Percentiles rank a stretch among this genome's conserved stretches.
These are phyloP conservation scores for Cornus suecica DNA, from an alignment of 148 eudicot species.

Conservation along the genomic window DNA sequence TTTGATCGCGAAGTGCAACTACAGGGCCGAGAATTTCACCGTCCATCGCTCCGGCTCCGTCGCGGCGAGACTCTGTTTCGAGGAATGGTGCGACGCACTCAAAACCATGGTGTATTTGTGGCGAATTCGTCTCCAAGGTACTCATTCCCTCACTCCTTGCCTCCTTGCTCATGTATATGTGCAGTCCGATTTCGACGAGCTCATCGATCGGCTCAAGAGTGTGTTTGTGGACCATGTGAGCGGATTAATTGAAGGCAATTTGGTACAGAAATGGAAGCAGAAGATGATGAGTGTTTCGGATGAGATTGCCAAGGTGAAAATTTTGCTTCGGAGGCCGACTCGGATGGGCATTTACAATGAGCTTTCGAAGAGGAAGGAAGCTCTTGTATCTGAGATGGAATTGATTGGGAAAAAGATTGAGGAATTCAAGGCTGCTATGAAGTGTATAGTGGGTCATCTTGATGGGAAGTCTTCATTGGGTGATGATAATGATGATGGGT, in stretches of 20 bases:
- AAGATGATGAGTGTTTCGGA: slow-evolving; percentile 13
- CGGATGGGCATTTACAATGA: not conserved
- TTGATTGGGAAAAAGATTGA: slow-evolving; percentile 33
- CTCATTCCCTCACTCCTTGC: slow-evolving; percentile 22
- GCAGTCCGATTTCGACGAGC: slow-evolving; percentile 48
- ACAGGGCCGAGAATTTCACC: slow-evolving; percentile 13
- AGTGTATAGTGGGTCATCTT: slow-evolving; percentile 32
- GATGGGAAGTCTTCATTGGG: slow-evolving; percentile 17
- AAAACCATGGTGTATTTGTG: slow-evolving; percentile 41
- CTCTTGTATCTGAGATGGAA: slow-evolving; percentile 28
- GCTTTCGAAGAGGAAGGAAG: slow-evolving; percentile 22
- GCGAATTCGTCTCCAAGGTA: slow-evolving; percentile 27
- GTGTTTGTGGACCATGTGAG: slow-evolving; percentile 36
- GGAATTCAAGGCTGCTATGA: slow-evolving; percentile 45
- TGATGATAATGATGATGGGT: not conserved
- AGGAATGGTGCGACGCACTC: slow-evolving; percentile 44
- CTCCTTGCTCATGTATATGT: slow-evolving; percentile 36
- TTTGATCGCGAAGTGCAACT: slow-evolving; percentile 24
- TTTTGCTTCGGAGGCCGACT: slow-evolving; percentile 1
- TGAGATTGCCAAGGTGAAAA: slow-evolving; percentile 27
- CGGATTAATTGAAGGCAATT: slow-evolving; percentile 30
- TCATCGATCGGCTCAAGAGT: slow-evolving; percentile 33
- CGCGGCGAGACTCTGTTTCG: slow-evolving; percentile 25
- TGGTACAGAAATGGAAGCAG: slow-evolving; percentile 32
- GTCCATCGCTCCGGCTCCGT: not conserved